These are phyloP conservation scores for Raffaelea albimanens DNA, from an alignment of 2,329 filamentous ascomycete genomes.

Conservation along the genomic window DNA sequence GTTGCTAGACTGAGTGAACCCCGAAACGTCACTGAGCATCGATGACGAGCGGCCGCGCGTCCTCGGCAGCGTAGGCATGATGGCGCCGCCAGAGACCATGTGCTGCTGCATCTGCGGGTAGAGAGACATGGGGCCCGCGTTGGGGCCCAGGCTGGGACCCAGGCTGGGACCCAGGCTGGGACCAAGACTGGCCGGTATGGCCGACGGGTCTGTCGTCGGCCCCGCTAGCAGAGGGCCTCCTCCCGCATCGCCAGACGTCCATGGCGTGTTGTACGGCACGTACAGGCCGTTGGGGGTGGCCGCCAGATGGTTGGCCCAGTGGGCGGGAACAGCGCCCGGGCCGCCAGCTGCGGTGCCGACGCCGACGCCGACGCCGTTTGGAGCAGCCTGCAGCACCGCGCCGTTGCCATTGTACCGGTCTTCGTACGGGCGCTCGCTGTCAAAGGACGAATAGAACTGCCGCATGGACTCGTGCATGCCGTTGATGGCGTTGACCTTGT, in stretches of 20 bases:
- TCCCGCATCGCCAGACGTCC: neutral
- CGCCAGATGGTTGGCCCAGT: slow-evolving; percentile 10
- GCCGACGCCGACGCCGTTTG: neutral
- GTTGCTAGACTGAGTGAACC: slow-evolving; percentile 53
- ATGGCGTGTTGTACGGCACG: neutral
- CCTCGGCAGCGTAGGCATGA: slow-evolving; percentile 17
- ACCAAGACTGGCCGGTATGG: neutral
- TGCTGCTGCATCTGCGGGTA: slow-evolving; percentile 4
- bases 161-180: slow-evolving; percentile 9
- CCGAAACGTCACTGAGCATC: slow-evolving; percentile 59
- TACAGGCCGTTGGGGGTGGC: too few species aligned
- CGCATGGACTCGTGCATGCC: slow-evolving; percentile 25
- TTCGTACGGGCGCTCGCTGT: slow-evolving; percentile 29
- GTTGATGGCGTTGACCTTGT: slow-evolving; percentile 30
- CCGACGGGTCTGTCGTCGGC: slow-evolving; percentile 8
- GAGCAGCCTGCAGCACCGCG: neutral
- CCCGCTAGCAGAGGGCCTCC: too few species aligned
- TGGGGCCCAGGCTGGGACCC: slow-evolving; percentile 10
- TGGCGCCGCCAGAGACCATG: too few species aligned
- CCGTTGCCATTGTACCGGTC: slow-evolving; percentile 14
- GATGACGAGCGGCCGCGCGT: slow-evolving; percentile 52
- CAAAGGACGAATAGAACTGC: slow-evolving; percentile 31
- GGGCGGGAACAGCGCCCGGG: too few species aligned
- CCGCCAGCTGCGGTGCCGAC: neutral
- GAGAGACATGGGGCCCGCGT: slow-evolving; percentile 19